These are phyloP conservation scores for Gracilaria gracilis DNA, from an alignment of 23 red algal species.

Conservation along the genomic window DNA sequence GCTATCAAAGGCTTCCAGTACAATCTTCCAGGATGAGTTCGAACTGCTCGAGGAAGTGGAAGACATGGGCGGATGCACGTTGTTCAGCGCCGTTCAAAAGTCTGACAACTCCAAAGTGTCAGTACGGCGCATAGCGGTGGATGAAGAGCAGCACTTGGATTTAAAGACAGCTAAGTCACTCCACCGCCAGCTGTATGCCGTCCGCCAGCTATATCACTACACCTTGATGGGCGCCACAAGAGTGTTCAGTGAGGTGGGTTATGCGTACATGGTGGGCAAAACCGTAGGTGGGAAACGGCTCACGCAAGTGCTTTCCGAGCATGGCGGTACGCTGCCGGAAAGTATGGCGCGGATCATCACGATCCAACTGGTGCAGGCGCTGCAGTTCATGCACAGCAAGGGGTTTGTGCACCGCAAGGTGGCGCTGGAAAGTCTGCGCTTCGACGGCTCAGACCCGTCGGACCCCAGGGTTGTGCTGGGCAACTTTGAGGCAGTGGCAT, in stretches of 20 bases:
- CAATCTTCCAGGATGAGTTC: neutral
- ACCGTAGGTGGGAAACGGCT: neutral
- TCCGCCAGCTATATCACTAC: neutral
- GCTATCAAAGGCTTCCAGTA: neutral
- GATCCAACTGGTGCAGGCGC: neutral
- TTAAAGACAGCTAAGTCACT: no score
- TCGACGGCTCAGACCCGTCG: neutral
- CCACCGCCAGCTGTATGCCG: neutral
- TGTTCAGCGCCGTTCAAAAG: neutral
- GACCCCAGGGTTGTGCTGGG: neutral
- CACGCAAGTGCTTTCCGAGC: neutral
- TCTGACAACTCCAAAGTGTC: neutral
- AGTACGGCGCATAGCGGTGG: neutral
- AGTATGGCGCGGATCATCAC: neutral
- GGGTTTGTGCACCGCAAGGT: neutral
- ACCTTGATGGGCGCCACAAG: neutral
- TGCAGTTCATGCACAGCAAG: neutral
- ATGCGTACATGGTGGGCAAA: neutral
- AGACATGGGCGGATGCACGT: neutral
- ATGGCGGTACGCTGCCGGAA: neutral
- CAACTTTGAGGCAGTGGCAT: neutral
- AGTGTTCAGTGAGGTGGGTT: neutral
- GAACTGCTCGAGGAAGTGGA: neutral
- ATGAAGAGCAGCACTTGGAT: no score
- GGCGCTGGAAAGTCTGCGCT: neutral